phyloP scores from a whole-genome alignment of 495 filamentous ascomycete genomes.

The Sporormia fimetaria region DNA sequence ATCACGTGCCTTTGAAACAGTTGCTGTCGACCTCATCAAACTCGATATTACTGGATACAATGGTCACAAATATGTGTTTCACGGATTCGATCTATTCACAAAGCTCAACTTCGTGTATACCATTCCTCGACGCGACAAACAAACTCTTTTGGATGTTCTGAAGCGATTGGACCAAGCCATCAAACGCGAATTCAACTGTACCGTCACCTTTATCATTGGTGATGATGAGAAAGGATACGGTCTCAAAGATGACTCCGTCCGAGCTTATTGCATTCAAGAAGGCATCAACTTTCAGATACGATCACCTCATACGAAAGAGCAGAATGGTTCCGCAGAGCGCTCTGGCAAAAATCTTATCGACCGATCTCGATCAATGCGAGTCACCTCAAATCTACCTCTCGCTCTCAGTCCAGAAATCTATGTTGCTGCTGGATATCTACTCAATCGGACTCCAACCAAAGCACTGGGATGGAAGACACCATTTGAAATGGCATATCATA shows the following conservation, averaged over 20 bases:
- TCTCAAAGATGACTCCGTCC: no score
- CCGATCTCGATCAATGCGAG: slow-evolving; percentile 6
- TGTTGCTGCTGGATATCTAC: slow-evolving; percentile 9
- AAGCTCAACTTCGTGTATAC: slow-evolving; percentile 13
- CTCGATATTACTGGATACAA: slow-evolving; percentile 8
- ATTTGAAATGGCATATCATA: slow-evolving; percentile 1
- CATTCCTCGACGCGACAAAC: slow-evolving; percentile 1
- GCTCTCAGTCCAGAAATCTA: slow-evolving; percentile 4
- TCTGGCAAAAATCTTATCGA: slow-evolving; percentile 4
- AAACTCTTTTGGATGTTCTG: slow-evolving; percentile 4
- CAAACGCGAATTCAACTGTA: slow-evolving; percentile 5
- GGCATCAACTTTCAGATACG: slow-evolving; percentile 1
- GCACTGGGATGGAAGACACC: slow-evolving; percentile 13
- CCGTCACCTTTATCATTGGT: slow-evolving; percentile 3
- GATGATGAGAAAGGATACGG: slow-evolving; percentile 8
- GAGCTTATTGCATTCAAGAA: no score
- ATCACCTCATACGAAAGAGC: not conserved
- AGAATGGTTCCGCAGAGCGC: slow-evolving; percentile 2
- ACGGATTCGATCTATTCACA: slow-evolving; percentile 8
- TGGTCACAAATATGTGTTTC: slow-evolving; percentile 7
- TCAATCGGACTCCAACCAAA: slow-evolving; percentile 18
- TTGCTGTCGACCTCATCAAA: slow-evolving; percentile 11
- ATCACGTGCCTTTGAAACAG: slow-evolving; percentile 6
- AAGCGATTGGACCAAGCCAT: not conserved
- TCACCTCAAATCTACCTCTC: slow-evolving; percentile 4